Conservation (phyloP, 2,329 filamentous ascomycete genomes). For the Calonectria pseudoreteaudii region DNA sequence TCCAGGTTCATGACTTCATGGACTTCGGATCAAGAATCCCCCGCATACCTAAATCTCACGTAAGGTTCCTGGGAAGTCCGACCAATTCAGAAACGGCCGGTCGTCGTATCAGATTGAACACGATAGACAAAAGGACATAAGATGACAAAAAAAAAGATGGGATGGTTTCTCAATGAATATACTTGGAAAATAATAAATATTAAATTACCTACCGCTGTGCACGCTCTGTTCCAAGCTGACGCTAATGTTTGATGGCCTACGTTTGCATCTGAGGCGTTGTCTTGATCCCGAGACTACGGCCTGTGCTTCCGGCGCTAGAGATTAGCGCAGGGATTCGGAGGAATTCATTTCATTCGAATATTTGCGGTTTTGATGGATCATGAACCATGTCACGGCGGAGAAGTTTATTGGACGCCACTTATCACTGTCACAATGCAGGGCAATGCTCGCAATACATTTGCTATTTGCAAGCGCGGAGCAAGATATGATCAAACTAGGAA, state of each 20-base stretch:
- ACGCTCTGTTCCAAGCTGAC: not conserved
- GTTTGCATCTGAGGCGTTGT: not conserved
- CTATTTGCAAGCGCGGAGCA: not conserved
- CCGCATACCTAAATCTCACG: constrained; percentile 1
- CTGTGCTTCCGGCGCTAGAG: not conserved
- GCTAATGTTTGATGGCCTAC: not conserved
- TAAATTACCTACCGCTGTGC: not conserved
- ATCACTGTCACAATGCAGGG: not conserved
- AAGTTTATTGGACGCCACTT: not conserved
- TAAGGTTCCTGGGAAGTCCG: not conserved
- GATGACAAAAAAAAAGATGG: not conserved
- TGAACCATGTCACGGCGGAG: not conserved
- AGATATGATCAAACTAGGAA: not conserved
- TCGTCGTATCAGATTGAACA: not conserved
- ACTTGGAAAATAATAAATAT: not conserved
- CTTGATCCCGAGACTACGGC: constrained; percentile 12
- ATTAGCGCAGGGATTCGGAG: constrained; percentile 15
- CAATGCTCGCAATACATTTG: not conserved
- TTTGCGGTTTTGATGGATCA: not conserved
- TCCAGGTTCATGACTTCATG: not conserved
- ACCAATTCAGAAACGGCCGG: not conserved
- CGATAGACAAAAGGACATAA: no score
- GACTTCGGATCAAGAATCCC: not conserved
- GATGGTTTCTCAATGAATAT: not conserved
- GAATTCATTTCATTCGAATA: not conserved